Conservation (phyloP, 768 basidiomycete species). For the Holtermannia corniformis region DNA sequence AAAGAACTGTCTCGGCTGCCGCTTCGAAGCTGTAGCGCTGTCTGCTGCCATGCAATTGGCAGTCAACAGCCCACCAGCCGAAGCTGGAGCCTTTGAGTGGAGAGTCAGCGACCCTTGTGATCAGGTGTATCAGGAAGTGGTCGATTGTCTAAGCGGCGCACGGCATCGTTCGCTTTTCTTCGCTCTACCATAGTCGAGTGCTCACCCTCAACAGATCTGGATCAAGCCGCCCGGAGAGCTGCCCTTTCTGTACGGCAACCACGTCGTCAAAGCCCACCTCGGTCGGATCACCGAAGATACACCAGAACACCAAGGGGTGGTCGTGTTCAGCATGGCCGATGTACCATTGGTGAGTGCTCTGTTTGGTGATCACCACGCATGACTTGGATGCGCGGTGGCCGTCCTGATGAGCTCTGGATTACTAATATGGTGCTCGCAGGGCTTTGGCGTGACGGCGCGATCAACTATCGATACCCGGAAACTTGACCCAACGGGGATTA, state of each 20-base stretch:
- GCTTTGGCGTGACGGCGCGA: conserved; percentile 93
- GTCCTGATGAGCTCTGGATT: conserved; percentile 7
- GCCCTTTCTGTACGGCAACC: conserved; percentile 98
- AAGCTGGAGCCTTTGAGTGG: no score
- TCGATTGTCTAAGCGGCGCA: no score
- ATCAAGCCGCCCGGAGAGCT: conserved; percentile 99
- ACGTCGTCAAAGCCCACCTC: conserved; percentile 96
- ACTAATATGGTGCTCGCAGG: conserved; percentile 48
- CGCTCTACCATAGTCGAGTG: not conserved
- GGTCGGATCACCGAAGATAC: conserved; percentile 98
- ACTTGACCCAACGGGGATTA: conserved; percentile 90
- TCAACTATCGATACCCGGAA: conserved; percentile 94
- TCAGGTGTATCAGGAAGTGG: no score
- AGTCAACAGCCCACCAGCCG: no score
- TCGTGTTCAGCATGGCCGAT: conserved; percentile 92
- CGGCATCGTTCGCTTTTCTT: not conserved
- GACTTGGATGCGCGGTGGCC: not conserved
- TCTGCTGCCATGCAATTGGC: no score
- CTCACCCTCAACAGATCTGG: conserved; percentile 61
- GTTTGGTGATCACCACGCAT: not conserved
- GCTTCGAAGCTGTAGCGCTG: no score
- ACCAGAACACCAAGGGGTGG: conserved; percentile 96
- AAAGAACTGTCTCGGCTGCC: no score
- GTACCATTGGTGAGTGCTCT: conserved; percentile 63
- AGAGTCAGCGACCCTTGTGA: no score